Conservation (phyloP, 768 basidiomycete genomes). For the Candolleomyces eurysporus region DNA sequence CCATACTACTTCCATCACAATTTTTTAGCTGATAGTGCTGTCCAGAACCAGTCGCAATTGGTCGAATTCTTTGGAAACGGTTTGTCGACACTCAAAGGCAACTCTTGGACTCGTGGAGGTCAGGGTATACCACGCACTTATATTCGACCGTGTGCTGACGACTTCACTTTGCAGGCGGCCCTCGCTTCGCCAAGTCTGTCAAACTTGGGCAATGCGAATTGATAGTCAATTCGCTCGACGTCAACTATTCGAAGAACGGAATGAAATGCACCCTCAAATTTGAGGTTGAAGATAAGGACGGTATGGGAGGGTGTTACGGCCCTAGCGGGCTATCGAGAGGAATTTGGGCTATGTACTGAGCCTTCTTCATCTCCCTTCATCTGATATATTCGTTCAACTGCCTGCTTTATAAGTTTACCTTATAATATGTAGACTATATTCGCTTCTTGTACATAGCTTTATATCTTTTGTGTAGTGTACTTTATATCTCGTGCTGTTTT, state of each 20-base stretch:
- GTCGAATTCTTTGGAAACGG: slow-evolving; percentile 32
- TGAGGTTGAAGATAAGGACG: slow-evolving; percentile 22
- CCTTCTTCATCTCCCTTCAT: too few relatives aligned
- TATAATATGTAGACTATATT: too few relatives aligned
- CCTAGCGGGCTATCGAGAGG: too few relatives aligned
- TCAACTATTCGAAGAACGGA: slow-evolving; percentile 39
- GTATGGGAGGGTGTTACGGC: slow-evolving; percentile 15
- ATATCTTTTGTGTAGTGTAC: too few relatives aligned
- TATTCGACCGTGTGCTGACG: too few relatives aligned
- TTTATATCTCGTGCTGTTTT: too few relatives aligned
- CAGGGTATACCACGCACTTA: not conserved
- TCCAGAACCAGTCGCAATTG: slow-evolving; percentile 21
- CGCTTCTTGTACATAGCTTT: too few relatives aligned
- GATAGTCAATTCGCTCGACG: slow-evolving; percentile 27
- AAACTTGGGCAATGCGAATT: slow-evolving; percentile 35
- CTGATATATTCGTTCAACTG: too few relatives aligned
- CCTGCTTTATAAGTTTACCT: too few relatives aligned
- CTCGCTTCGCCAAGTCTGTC: slow-evolving; percentile 31
- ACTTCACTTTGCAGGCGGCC: not conserved
- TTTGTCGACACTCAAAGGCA: slow-evolving; percentile 34
- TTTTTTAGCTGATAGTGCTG: not conserved
- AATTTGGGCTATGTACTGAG: too few relatives aligned
- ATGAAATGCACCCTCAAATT: slow-evolving; percentile 42
- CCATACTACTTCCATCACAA: not conserved
- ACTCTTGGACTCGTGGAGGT: slow-evolving; percentile 33